Base-by-base conservation (phyloP, 257 asterid genomes). In the Solanum chmielewskii region DNA sequence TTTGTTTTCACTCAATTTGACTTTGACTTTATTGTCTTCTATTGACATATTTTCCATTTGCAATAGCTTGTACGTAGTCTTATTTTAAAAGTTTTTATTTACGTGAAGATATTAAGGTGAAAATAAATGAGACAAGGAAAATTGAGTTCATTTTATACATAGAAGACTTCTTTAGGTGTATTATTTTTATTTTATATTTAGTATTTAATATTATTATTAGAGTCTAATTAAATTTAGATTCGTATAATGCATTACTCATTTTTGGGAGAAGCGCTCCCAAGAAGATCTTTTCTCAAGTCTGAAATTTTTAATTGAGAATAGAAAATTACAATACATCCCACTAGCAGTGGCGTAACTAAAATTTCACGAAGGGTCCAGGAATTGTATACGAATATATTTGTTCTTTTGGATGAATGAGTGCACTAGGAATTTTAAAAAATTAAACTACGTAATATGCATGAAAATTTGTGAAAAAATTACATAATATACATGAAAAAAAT, bases 251-350 rank as follows among this genome's bases (percentile, higher is more conserved):
- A 25, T 5, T 1, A 25, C 0, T 23, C 2, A 27, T 27, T 3
- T 68, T 1, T 68, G 1, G 11, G 0, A 10, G 0, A 10, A 27
- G 13, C 1, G 16, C 8, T 21, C 13, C 2, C n/a, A 60, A 60
- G 2, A n/a, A 4, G 21, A 0, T 0, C 2, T 62, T 62, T n/a
- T n/a, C 1, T 23, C 3, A 0, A 11, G 12, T 2, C 5, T 0
- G 0, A 1, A 25, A n/a, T 11, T 12, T 64, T 4, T 64, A 25
- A n/a, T 64, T 64, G 7, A 25, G 18, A 25, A n/a, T 25, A 15
- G 4, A 25, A 6, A 66, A 66, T 25, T 15, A 66, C 5, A 0
- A 66, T 25, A 66, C 16, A 66, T 11, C 11, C 9, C 4, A 12
- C 4, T 33, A 33, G 35, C 7, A 6, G 39, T 37, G 39, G 7